Percentiles rank a stretch among this genome's conserved stretches.
Conservation (phyloP, 371 early-diverging fungal species). For the Funneliformis caledonium region DNA sequence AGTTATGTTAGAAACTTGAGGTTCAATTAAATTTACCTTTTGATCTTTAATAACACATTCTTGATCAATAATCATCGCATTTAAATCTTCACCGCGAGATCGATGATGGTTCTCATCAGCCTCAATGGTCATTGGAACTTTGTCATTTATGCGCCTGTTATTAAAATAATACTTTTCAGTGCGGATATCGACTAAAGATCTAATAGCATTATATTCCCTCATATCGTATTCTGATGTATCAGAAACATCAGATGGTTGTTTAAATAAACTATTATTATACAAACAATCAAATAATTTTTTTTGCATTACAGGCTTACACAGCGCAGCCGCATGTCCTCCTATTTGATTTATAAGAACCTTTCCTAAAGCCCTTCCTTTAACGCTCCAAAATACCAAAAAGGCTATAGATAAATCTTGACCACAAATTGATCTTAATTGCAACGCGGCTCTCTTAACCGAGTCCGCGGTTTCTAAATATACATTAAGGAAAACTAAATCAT, state of each 20-base stretch:
- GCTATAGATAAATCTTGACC: conserved; percentile 19
- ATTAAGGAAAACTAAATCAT: conserved; percentile 30
- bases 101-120: background rate
- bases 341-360: background rate
- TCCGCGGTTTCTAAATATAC: conserved; percentile 13
- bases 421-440: conserved; percentile 9
- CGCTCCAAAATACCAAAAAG: conserved; percentile 27
- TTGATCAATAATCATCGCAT: background rate
- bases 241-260: background rate
- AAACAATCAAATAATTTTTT: background rate
- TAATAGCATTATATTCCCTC: background rate
- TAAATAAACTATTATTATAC: background rate
- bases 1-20: background rate
- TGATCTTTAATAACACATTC: background rate
- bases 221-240: background rate
- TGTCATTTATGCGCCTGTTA: background rate
- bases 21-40: background rate
- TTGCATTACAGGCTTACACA: conserved; percentile 34
- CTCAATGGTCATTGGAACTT: background rate
- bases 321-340: conserved; percentile 11
- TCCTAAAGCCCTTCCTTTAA: conserved; percentile 3
- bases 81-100: background rate
- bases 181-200: background rate
- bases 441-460: background rate
- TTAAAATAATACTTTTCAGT: conserved; percentile 10